These are phyloP conservation scores for Bondarzewia mesenterica DNA, from an alignment of 1,284 basidiomycete genomes.

Conservation along the genomic window DNA sequence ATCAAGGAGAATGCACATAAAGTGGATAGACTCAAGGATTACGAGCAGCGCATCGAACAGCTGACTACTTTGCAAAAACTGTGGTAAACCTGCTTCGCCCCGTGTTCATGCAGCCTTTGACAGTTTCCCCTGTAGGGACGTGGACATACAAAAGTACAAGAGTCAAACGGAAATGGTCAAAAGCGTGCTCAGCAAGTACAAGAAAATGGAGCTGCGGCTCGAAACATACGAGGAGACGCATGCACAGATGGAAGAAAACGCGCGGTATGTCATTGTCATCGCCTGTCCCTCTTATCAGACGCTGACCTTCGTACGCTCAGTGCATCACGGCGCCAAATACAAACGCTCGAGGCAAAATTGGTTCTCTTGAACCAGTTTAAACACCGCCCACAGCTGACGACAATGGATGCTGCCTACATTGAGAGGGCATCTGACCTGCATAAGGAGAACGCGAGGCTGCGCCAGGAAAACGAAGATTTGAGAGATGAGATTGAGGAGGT, in stretches of 20 bases:
- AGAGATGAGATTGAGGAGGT: conserved; percentile 65
- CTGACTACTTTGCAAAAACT: conserved; percentile 59
- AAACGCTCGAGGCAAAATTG: conserved; percentile 48
- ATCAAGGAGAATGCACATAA: conserved; percentile 68
- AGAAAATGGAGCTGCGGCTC: conserved; percentile 55
- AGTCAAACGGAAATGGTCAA: conserved; percentile 52
- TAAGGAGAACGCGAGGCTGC: conserved; percentile 39
- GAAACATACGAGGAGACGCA: conserved; percentile 47
- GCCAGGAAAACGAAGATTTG: conserved; percentile 49
- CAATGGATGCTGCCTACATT: conserved; percentile 31
- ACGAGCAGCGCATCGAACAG: conserved; percentile 67
- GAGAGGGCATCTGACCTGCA: conserved; percentile 37
- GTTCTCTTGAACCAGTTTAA: conserved; percentile 26
- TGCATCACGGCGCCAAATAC: conserved; percentile 45
- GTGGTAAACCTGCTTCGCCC: conserved; percentile 40
- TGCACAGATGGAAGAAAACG: conserved; percentile 40
- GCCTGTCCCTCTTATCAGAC: not conserved
- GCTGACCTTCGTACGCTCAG: conserved; percentile 24
- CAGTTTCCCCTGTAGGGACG: conserved; percentile 42
- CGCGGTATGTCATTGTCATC: conserved; percentile 35
- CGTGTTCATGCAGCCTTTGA: not conserved
- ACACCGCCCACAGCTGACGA: conserved; percentile 22
- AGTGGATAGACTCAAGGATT: conserved; percentile 62
- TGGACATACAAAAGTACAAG: conserved; percentile 63
- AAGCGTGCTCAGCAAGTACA: conserved; percentile 44